A percentile compares a stretch with the other conserved stretches of the same genome.
These are phyloP conservation scores for Onygena corvina DNA, from an alignment of 2,329 filamentous ascomycete species.

Conservation along the genomic window DNA sequence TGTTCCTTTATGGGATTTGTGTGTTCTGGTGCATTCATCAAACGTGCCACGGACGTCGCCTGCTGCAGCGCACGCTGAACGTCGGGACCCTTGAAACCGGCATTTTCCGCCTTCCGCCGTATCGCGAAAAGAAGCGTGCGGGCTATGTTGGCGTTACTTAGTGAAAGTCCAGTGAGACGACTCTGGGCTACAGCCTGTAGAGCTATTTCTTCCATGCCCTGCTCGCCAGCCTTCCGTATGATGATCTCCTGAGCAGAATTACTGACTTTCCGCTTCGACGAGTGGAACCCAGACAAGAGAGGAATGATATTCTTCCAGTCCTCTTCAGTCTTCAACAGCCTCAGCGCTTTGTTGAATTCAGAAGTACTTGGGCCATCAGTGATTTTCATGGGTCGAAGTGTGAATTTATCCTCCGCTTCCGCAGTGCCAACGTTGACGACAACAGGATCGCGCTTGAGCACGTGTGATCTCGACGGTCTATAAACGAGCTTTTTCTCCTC, in stretches of 20 bases:
- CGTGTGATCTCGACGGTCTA: constrained; percentile 25
- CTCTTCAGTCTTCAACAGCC: constrained; percentile 27
- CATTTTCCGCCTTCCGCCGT: constrained; percentile 25
- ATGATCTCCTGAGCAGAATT: constrained; percentile 25
- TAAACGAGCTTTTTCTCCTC: constrained; percentile 32
- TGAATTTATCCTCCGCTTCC: constrained; percentile 29
- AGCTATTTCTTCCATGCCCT: constrained; percentile 27
- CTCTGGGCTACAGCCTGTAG: constrained; percentile 28
- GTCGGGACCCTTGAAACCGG: constrained; percentile 25
- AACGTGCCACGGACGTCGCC: constrained; percentile 25
- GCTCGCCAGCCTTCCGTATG: constrained; percentile 28
- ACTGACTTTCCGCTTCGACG: constrained; percentile 21
- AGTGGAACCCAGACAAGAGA: constrained; percentile 30
- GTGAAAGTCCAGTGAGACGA: constrained; percentile 26
- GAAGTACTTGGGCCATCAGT: constrained; percentile 25
- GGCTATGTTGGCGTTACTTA: constrained; percentile 24
- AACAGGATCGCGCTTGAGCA: constrained; percentile 31
- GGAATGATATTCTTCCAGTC: constrained; percentile 33
- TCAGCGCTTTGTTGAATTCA: constrained; percentile 23
- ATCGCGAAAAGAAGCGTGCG: constrained; percentile 28
- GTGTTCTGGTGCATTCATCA: constrained; percentile 30
- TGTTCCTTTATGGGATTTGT: constrained; percentile 15
- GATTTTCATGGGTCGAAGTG: constrained; percentile 27
- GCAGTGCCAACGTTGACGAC: constrained; percentile 26
- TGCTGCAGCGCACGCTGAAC: constrained; percentile 23